phyloP scores from a whole-genome alignment of 768 basidiomycete genomes.

The Lyophyllum semitale region DNA sequence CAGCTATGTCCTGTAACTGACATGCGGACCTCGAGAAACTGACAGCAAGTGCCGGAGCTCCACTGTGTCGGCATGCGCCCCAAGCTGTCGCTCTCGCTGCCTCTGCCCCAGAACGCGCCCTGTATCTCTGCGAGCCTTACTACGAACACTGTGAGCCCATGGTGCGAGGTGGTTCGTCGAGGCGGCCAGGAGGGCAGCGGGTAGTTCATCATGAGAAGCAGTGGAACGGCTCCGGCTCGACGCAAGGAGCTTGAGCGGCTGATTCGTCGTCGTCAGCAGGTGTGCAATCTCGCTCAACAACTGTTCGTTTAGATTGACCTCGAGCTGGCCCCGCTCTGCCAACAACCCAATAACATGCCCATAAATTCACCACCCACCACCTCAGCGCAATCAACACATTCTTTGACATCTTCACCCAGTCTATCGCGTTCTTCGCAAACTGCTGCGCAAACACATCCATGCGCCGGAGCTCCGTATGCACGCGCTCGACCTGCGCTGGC shows the following conservation, averaged over 20 bases:
- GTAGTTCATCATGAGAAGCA: slow-evolving; percentile 71
- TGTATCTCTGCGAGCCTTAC: slow-evolving; percentile 58
- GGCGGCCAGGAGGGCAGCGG: slow-evolving; percentile 66
- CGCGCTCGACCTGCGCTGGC: slow-evolving; percentile 50
- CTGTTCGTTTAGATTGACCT: slow-evolving; percentile 50
- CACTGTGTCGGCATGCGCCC: too few relatives aligned
- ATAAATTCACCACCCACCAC: slow-evolving; percentile 66
- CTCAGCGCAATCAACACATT: slow-evolving; percentile 51
- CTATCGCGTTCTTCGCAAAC: slow-evolving; percentile 61
- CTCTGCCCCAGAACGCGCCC: slow-evolving; percentile 56
- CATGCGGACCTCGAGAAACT: too few relatives aligned
- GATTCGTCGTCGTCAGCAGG: slow-evolving; percentile 58
- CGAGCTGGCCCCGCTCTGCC: slow-evolving; percentile 46
- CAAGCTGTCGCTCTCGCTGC: slow-evolving; percentile 56
- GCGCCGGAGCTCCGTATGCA: slow-evolving; percentile 58
- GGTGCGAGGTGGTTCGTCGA: slow-evolving; percentile 76
- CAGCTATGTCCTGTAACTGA: too few relatives aligned
- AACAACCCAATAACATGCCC: slow-evolving; percentile 67
- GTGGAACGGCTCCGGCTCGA: slow-evolving; percentile 74
- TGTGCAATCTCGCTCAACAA: slow-evolving; percentile 60
- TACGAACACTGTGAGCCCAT: slow-evolving; percentile 57
- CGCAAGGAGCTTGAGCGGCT: slow-evolving; percentile 65
- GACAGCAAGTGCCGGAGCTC: too few relatives aligned
- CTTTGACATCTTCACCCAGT: slow-evolving; percentile 60
- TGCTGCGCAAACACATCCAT: slow-evolving; percentile 60